Percentiles rank a stretch among this genome's conserved stretches.
Evolutionary conservation across 75 land plant genomes (phyloP).

Genomic region (Pinus tabuliformis): DNA sequence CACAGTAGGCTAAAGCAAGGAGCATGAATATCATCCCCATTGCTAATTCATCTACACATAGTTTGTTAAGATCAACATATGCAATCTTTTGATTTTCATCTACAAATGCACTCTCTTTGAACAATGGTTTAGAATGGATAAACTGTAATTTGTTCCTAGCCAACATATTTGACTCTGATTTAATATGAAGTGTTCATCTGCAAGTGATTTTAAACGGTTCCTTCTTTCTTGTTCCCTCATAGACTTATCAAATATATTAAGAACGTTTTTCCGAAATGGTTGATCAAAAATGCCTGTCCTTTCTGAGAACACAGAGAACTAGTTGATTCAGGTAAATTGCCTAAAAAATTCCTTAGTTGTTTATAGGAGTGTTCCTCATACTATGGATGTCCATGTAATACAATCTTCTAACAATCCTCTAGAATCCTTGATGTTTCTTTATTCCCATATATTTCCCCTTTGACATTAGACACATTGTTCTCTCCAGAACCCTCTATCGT

Average conservation of each 20-base stretch:
- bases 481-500: too few species aligned
- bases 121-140: constrained; percentile 21
- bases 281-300: neutral
- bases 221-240: constrained; percentile 8
- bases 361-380: too few species aligned
- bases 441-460: too few species aligned
- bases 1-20: constrained; percentile 19
- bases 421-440: too few species aligned
- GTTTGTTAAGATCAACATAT: constrained; percentile 10
- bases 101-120: constrained; percentile 14
- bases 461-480: too few species aligned
- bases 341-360: too few species aligned
- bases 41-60: constrained; percentile 34
- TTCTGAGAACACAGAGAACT: neutral
- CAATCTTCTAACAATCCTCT: too few species aligned
- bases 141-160: constrained; percentile 23
- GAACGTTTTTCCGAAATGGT: neutral
- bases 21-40: constrained; percentile 32
- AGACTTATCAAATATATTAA: neutral
- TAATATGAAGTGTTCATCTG: constrained; percentile 3
- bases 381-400: too few species aligned
- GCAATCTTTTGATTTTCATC: constrained; percentile 20
- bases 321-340: neutral
- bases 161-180: constrained; percentile 24
- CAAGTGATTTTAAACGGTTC: constrained; percentile 15